Evolutionary conservation across 441 rosid genomes (phyloP), one percentile per base, ranked within the genome.

Genomic region (Populus tomentosa): DNA sequence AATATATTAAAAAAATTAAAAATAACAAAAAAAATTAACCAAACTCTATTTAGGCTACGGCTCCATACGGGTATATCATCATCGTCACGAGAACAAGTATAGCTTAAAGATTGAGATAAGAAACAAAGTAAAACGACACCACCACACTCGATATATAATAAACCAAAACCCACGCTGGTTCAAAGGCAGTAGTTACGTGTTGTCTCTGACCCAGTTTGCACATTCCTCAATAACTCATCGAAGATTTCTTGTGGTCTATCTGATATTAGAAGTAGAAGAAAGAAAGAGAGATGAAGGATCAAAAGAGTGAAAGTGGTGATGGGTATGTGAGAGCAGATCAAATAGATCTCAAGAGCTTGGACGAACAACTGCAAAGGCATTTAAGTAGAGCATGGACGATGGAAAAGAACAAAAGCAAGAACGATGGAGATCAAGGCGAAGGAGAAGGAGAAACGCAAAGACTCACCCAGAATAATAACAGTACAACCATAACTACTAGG

Each of bases 301-400:
- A 56, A 85, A 90, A 88, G 89, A 86, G 81, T 78, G 96, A 86
- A 82, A 83, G 88, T 40, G 95, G 89, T 3, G 91, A 89, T 28
- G 95, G 93, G 78, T 93, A 88, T 65, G 97, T 95, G 65, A 82
- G 99, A 84, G 99, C 99, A 73, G 99, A 95, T 88, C 95, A 89
- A 89, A 93, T 95, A 89, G 99, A 95, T 86, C 92, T 95, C 76
- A 95, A 93, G 82, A 91, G 95, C 82, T 88, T 95, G 80, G 99
- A 95, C 75, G 99, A 95, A 78, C 99, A 95, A 77, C 93, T 95
- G 1, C 97, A 93, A 79, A 86, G 91, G 82, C 97, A 90, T 72
- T 85, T 92, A 30, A 93, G 81, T 85, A 85, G 92, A 79, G 95
- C 89, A 71, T 86, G 85, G 88, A 88, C 94, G 61, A 75, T 84